A percentile compares a stretch with the other conserved stretches of the same genome.
These are phyloP conservation scores for Aspergillus quadricinctus DNA, from an alignment of 2,329 filamentous ascomycete genomes.

Conservation along the genomic window DNA sequence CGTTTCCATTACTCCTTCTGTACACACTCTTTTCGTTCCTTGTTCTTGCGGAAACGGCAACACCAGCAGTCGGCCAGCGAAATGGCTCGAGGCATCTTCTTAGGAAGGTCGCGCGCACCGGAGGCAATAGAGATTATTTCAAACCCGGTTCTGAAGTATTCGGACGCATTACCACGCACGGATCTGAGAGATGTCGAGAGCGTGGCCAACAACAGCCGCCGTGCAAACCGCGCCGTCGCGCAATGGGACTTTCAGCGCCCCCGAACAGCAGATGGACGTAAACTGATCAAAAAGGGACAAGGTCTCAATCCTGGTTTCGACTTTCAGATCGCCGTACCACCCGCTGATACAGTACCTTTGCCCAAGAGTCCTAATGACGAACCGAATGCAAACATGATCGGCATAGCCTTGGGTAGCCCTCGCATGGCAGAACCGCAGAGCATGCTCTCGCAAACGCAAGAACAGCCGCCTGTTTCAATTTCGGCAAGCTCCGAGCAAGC, in stretches of 20 bases:
- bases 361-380: constrained; percentile 12
- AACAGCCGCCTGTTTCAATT: constrained; percentile 11
- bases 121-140: constrained; percentile 26
- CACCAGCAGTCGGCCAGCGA: not conserved
- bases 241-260: constrained; percentile 21
- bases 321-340: constrained; percentile 26
- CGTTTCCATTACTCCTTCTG: constrained; percentile 1
- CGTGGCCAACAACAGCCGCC: constrained; percentile 8
- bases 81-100: constrained; percentile 29
- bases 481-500: constrained; percentile 4
- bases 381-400: constrained; percentile 53
- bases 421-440: constrained; percentile 27
- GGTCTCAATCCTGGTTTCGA: constrained; percentile 22
- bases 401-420: constrained; percentile 71
- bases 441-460: constrained; percentile 12
- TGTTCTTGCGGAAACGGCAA: not conserved
- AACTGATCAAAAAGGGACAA: constrained; percentile 13
- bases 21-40: constrained; percentile 6
- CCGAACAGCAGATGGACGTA: constrained; percentile 13
- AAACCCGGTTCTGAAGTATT: constrained; percentile 27
- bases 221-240: constrained; percentile 5
- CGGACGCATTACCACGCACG: constrained; percentile 29
- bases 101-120: constrained; percentile 25
- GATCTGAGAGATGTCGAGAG: constrained; percentile 21
- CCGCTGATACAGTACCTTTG: constrained; percentile 19